Evolutionary conservation across 208 protist species (phyloP).

Genomic region (Leptomonas pyrrhocoris): DNA sequence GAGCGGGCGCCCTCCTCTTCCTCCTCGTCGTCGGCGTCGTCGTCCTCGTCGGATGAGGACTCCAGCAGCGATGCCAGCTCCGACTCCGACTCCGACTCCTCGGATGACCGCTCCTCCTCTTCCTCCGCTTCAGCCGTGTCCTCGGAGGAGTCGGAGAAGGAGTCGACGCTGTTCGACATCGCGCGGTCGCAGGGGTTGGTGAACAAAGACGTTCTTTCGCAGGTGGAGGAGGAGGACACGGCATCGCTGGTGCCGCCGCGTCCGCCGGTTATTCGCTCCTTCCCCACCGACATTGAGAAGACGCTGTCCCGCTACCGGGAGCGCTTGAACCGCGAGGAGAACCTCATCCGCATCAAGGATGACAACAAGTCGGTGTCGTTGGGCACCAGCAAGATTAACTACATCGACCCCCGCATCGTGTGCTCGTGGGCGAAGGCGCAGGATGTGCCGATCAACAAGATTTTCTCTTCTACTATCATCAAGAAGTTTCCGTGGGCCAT

Average conservation of each 20-base stretch:
- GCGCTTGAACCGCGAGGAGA: conserved; percentile 83
- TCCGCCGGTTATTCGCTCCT: conserved; percentile 69
- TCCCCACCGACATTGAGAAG: conserved; percentile 72
- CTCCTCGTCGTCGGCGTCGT: conserved; percentile 26
- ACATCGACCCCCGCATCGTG: conserved; percentile 98
- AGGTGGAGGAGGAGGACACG: conserved; percentile 55
- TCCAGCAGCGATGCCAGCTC: conserved; percentile 24
- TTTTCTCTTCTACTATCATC: conserved; percentile 96
- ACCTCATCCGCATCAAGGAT: conserved; percentile 85
- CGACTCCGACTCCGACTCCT: conserved; percentile 18
- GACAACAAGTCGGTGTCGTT: conserved; percentile 94
- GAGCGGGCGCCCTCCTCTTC: conserved; percentile 28
- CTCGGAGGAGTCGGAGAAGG: conserved; percentile 28
- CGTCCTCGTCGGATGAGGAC: conserved; percentile 24
- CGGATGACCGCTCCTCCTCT: conserved; percentile 2
- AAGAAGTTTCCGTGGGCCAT: conserved; percentile 99
- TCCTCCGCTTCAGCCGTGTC: conserved; percentile 11
- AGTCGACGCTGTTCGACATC: conserved; percentile 70
- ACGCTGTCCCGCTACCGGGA: conserved; percentile 72
- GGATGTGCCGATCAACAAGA: conserved; percentile 95
- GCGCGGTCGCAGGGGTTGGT: conserved; percentile 58
- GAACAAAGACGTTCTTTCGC: conserved; percentile 35
- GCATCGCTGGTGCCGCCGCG: conserved; percentile 58
- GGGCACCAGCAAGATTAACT: conserved; percentile 99
- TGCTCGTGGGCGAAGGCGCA: conserved; percentile 96